Percentiles rank a stretch among this genome's conserved stretches.
These are phyloP conservation scores for Eucalyptus pumila DNA, from an alignment of 345 rosid species.

Conservation along the genomic window DNA sequence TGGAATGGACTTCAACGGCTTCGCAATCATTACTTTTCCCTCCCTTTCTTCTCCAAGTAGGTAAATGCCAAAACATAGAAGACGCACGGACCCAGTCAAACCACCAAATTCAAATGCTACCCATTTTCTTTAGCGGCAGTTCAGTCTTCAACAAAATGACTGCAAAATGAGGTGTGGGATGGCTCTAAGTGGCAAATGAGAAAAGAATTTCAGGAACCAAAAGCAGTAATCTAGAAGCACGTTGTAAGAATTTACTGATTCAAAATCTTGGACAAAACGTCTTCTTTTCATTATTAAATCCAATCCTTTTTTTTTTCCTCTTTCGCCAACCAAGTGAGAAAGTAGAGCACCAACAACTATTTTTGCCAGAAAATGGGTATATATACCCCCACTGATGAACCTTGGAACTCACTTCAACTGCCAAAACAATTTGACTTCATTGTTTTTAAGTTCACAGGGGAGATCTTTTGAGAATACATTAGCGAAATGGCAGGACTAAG, in stretches of 20 bases:
- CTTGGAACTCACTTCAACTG: neutral
- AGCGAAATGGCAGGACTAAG: neutral
- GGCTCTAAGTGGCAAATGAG: neutral
- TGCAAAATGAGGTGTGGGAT: neutral
- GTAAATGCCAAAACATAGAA: neutral
- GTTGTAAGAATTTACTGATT: neutral
- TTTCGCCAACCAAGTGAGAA: neutral
- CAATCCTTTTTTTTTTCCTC: neutral
- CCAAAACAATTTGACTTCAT: neutral
- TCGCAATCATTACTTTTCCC: neutral
- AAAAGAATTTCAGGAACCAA: neutral
- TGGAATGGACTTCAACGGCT: neutral
- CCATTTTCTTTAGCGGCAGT: neutral
- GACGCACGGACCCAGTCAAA: neutral
- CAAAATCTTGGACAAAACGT: neutral
- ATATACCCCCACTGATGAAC: neutral
- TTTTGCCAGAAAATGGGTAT: neutral
- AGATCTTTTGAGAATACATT: neutral
- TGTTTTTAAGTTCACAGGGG: neutral
- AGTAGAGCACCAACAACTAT: neutral
- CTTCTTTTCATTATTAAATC: neutral
- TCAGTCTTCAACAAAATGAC: neutral
- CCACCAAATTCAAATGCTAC: neutral
- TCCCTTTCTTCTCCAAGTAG: neutral
- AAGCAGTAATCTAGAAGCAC: neutral